These are phyloP conservation scores for Henckelia pumila DNA, from an alignment of 257 asterid genomes.

Conservation along the genomic window DNA sequence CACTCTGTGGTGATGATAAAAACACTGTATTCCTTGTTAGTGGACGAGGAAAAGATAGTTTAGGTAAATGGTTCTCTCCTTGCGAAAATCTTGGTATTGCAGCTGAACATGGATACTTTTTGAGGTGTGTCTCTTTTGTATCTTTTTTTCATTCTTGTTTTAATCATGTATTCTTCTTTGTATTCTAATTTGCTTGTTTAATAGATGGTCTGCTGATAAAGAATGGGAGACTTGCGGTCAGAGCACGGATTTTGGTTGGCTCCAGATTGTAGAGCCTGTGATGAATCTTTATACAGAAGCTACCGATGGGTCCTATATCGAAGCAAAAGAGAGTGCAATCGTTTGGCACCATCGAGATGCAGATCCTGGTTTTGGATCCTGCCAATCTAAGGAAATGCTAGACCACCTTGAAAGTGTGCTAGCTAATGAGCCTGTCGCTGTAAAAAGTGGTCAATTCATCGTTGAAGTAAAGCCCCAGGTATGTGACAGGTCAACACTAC, in stretches of 20 bases:
- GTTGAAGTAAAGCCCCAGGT: conserved; percentile 61
- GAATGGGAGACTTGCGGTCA: conserved; percentile 45
- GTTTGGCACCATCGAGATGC: conserved; percentile 56
- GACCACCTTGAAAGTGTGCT: conserved; percentile 55
- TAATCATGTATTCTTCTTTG: not conserved
- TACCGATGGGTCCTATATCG: conserved; percentile 49
- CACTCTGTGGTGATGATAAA: conserved; percentile 36
- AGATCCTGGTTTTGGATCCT: conserved; percentile 48
- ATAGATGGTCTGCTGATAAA: conserved; percentile 37
- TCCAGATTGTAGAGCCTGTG: conserved; percentile 47
- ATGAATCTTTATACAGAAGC: conserved; percentile 50
- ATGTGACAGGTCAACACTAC: not conserved
- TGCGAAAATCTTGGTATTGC: conserved; percentile 49
- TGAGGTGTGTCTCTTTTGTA: conserved; percentile 30
- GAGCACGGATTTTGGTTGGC: conserved; percentile 45
- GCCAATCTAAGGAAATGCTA: conserved; percentile 52
- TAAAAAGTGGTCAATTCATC: conserved; percentile 50
- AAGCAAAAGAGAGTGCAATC: conserved; percentile 46
- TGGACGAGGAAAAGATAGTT: conserved; percentile 49
- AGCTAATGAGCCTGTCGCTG: conserved; percentile 50
- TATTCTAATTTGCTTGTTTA: not conserved
- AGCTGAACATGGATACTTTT: conserved; percentile 48
- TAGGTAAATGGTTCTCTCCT: conserved; percentile 46
- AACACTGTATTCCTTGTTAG: conserved; percentile 46
- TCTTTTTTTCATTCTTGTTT: not conserved